Conservation (phyloP, 2,329 filamentous ascomycete genomes). For the Salinomyces thailandicus region DNA sequence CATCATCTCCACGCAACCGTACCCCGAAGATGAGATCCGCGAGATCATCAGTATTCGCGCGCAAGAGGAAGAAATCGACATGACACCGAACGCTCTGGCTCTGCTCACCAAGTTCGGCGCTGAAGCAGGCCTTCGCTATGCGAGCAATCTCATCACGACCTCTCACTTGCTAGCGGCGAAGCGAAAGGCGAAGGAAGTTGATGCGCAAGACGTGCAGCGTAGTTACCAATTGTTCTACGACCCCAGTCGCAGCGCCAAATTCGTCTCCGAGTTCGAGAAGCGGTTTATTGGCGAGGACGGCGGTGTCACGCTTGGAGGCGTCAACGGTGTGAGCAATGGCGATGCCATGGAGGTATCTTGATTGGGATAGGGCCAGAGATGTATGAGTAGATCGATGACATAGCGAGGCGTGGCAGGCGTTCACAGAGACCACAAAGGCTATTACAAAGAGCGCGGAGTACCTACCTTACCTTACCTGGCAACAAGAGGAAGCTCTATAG, state of each 20-base stretch:
- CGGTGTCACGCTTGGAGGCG: slow-evolving; percentile 54
- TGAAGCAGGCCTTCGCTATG: slow-evolving; percentile 85
- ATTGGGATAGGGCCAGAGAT: neutral
- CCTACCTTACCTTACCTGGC: too few species aligned
- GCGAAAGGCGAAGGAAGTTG: slow-evolving; percentile 72
- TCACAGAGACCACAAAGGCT: too few species aligned
- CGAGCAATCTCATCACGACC: slow-evolving; percentile 95
- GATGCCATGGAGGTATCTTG: slow-evolving; percentile 62
- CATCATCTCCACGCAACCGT: slow-evolving; percentile 88
- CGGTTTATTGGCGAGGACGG: slow-evolving; percentile 84
- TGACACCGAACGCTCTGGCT: slow-evolving; percentile 79
- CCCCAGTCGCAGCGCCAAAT: slow-evolving; percentile 73
- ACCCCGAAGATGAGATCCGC: slow-evolving; percentile 72
- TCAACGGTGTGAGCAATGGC: slow-evolving; percentile 35
- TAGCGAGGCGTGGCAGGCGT: neutral
- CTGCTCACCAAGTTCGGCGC: slow-evolving; percentile 91
- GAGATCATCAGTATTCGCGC: slow-evolving; percentile 89
- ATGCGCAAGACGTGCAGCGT: slow-evolving; percentile 78
- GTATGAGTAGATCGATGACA: neutral
- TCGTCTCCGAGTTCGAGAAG: slow-evolving; percentile 83
- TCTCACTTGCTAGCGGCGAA: slow-evolving; percentile 81
- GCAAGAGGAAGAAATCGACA: slow-evolving; percentile 89
- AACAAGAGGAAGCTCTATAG: too few species aligned
- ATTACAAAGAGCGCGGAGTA: too few species aligned
- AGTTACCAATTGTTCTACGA: slow-evolving; percentile 95